Percentiles rank a stretch among this genome's conserved stretches.
phyloP scores from a whole-genome alignment of 208 protist species.

The Wallacemonas sp. region DNA sequence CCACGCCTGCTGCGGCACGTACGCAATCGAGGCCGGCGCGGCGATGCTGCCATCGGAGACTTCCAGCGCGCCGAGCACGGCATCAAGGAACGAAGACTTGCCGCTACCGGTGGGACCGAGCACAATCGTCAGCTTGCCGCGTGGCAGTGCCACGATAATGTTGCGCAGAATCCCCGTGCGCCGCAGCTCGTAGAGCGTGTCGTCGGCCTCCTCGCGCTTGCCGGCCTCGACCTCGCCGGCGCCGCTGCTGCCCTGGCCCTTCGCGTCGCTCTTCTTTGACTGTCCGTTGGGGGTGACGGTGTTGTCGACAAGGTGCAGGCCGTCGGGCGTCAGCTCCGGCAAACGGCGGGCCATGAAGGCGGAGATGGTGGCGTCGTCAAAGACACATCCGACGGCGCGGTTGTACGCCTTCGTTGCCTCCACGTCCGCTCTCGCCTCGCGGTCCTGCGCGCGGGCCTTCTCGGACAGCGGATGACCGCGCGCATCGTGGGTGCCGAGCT shows the following conservation, averaged over 20 bases:
- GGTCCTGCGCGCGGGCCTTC: conserved; percentile 45
- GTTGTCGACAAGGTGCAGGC: not conserved
- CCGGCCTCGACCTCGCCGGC: not conserved
- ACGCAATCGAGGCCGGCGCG: conserved; percentile 56
- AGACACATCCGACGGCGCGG: conserved; percentile 47
- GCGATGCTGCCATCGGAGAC: conserved; percentile 37
- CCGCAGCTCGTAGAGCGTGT: not conserved
- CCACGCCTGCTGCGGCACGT: conserved; percentile 90
- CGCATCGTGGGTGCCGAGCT: conserved; percentile 60
- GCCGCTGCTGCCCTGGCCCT: not conserved
- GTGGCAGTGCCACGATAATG: conserved; percentile 26
- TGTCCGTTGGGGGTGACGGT: not conserved
- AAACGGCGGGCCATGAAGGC: conserved; percentile 4
- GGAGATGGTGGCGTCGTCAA: conserved; percentile 19
- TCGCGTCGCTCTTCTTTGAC: not conserved
- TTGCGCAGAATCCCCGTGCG: conserved; percentile 26
- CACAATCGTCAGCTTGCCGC: conserved; percentile 43
- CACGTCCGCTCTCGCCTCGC: conserved; percentile 55
- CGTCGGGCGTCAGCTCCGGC: not conserved
- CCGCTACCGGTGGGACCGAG: conserved; percentile 52
- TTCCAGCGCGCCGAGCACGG: conserved; percentile 43
- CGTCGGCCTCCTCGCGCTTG: not conserved
- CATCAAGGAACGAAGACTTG: conserved; percentile 57
- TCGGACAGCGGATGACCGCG: conserved; percentile 68
- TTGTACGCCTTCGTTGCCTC: conserved; percentile 81